Percentiles rank a stretch among this genome's conserved stretches.
Evolutionary conservation across 2,329 filamentous ascomycete genomes (phyloP).

Genomic region (Fusarium incarnatum): DNA sequence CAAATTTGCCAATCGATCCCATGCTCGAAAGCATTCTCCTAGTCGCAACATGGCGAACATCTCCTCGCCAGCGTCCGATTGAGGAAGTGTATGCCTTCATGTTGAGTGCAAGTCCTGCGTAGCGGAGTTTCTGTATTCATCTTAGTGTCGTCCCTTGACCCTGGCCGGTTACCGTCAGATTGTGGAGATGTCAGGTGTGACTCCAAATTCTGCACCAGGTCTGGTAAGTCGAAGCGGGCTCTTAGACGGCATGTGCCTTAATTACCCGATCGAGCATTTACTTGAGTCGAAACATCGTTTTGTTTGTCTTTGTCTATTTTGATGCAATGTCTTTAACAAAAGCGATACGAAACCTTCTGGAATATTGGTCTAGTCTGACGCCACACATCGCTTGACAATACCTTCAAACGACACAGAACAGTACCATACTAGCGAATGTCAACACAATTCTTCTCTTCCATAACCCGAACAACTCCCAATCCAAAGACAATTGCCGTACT

Average conservation of each 20-base stretch:
- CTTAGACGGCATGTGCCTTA: not conserved
- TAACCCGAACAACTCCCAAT: not conserved
- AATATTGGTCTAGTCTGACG: too few species aligned
- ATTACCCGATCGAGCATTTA: not conserved
- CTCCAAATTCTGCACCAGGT: not conserved
- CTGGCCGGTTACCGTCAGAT: not conserved
- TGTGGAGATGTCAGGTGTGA: conserved; percentile 6
- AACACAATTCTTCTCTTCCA: not conserved
- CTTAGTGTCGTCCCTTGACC: not conserved
- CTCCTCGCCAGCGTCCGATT: not conserved
- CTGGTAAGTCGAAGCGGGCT: conserved; percentile 20
- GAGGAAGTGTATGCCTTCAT: not conserved
- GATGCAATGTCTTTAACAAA: not conserved
- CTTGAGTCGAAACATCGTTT: not conserved
- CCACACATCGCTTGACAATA: not conserved
- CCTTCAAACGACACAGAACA: not conserved
- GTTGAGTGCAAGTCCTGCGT: not conserved
- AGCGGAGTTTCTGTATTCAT: not conserved
- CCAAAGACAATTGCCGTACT: not conserved
- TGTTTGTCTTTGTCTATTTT: not conserved
- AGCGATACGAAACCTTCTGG: not conserved
- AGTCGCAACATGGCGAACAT: not conserved
- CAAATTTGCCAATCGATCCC: not conserved
- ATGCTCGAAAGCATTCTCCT: not conserved
- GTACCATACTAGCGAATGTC: not conserved